Base-by-base conservation (phyloP, 768 basidiomycete genomes). In the Macrolepiota fuliginosa region DNA sequence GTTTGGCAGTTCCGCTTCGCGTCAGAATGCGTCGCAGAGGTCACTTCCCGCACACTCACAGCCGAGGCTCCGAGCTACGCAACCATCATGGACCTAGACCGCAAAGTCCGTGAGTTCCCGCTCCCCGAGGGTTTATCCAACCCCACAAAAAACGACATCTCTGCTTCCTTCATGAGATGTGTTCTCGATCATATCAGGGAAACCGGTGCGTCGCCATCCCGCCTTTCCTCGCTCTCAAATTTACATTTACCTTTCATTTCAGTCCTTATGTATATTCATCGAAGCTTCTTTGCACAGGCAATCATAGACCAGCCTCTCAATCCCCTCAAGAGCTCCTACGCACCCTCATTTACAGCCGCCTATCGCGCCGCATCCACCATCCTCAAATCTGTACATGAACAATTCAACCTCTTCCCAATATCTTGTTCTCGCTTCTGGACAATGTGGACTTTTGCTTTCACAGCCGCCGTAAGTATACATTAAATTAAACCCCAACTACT, bases 231-330 rank as follows among this genome's bases (percentile, higher is more conserved):
- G 27, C 42, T 19, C 40, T 61, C 58, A 61, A 37, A 25, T 29
- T 50, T 42, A 51, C 42, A 47, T 32, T 9, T 36, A 51, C 29
- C 6, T 46, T 47, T 61, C 15, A 37, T 39, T 24, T 11, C 54
- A 87, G 86, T 85, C 22, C 74, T 88, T 17, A 76, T 88, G 68
- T 85, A 85, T 68, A 81, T 89, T 35, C 87, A 88, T 65, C 80
- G 87, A 25, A 80, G 80, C 61, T 90, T 87, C 76, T 89, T 90
- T 62, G 88, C 88, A 0, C 85, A 86, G 67, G 88, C 88, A 2
- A 83, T 90, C 64, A 83, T 87, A 25, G 87, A 90, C 60, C 79
- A 85, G 39, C 88, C 89, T 0, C 71, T 73, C 27, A 87, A 90
- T 69, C 88, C 89, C 0, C 76, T 90, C 45, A 84, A 85, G 70